Conservation (phyloP, 805 yeast species). For the Torulaspora microellipsoides region DNA sequence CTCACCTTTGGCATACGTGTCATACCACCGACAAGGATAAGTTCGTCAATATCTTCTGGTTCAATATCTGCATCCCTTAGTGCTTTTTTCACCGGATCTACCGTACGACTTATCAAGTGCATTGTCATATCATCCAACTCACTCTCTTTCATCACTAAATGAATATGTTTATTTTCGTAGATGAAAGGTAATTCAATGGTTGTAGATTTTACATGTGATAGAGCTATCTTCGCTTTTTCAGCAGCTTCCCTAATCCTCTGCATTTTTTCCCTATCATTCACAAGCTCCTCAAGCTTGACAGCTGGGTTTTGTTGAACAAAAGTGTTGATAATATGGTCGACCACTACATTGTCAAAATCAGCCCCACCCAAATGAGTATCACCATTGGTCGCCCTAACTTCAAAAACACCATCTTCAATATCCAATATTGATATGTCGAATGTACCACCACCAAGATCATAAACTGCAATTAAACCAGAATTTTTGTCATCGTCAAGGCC, state of each 20-base stretch:
- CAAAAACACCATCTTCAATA: slow-evolving; percentile 76
- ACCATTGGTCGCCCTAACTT: slow-evolving; percentile 79
- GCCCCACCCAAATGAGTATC: slow-evolving; percentile 85
- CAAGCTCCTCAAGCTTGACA: slow-evolving; percentile 36
- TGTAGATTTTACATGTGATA: slow-evolving; percentile 60
- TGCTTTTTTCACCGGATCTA: slow-evolving; percentile 71
- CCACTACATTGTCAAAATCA: slow-evolving; percentile 69
- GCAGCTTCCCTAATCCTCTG: slow-evolving; percentile 79
- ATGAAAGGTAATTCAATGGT: slow-evolving; percentile 69
- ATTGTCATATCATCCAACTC: slow-evolving; percentile 64
- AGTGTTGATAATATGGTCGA: slow-evolving; percentile 50
- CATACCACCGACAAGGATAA: slow-evolving; percentile 83
- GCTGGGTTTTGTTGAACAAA: slow-evolving; percentile 50
- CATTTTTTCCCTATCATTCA: slow-evolving; percentile 50
- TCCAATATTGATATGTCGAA: slow-evolving; percentile 76
- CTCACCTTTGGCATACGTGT: slow-evolving; percentile 83
- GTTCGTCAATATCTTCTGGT: slow-evolving; percentile 64
- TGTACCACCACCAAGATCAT: slow-evolving; percentile 83
- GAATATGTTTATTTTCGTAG: slow-evolving; percentile 55
- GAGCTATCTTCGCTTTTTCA: slow-evolving; percentile 69
- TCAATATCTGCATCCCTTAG: slow-evolving; percentile 67
- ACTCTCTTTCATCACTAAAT: slow-evolving; percentile 54
- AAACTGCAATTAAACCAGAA: slow-evolving; percentile 43
- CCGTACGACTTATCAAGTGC: slow-evolving; percentile 61
- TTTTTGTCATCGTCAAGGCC: slow-evolving; percentile 49